Evolutionary conservation across 129 eudicot species (phyloP), one percentile per base, ranked within the genome.

Genomic region (Kitagawia praeruptora): DNA sequence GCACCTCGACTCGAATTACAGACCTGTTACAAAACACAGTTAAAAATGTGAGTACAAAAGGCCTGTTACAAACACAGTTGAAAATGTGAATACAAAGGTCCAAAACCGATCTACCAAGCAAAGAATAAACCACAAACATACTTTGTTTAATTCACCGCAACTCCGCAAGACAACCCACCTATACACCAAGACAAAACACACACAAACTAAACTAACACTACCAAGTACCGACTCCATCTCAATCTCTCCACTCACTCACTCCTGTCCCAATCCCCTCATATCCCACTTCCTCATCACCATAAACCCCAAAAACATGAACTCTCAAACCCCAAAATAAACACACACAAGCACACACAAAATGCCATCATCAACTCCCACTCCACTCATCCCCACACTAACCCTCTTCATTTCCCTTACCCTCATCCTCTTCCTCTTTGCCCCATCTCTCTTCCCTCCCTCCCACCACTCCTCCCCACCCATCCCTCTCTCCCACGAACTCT

Each of bases 401-500:
- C 85, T 88, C 18, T 13, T 91, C 6, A 80, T 91, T 23, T 85
- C 92, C n/a, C 79, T 92, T 41, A 93, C 96, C 4, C 44, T 91
- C 25, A 77, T 91, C 44, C 86, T 90, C 87, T 84, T 89, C 45
- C 73, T 67, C 41, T 70, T 87, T 49, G 83, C 85, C 48, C 91
- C 93, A 0, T 81, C 69, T 25, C 70, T 89, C 66, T 83, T 89
- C 71, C 88, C 92, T 66, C 81, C 83, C 66, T 85, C 92, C 16
- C 87, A 92, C 13, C 81, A 56, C 78, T 83, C 82, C 80, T 39
- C 82, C 75, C 49, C 89, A 81, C 7, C 89, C 86, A 87, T 92
- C 79, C 71, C 97, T 37, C 84, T 85, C 81, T 86, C 98, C 70
- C 95, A 96, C 70, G 99, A 96, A 67, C 89, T 96, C 75, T 85